Evolutionary conservation across 129 eudicot species (phyloP), one percentile per base, ranked within the genome.

Genomic region (Arctium lappa): DNA sequence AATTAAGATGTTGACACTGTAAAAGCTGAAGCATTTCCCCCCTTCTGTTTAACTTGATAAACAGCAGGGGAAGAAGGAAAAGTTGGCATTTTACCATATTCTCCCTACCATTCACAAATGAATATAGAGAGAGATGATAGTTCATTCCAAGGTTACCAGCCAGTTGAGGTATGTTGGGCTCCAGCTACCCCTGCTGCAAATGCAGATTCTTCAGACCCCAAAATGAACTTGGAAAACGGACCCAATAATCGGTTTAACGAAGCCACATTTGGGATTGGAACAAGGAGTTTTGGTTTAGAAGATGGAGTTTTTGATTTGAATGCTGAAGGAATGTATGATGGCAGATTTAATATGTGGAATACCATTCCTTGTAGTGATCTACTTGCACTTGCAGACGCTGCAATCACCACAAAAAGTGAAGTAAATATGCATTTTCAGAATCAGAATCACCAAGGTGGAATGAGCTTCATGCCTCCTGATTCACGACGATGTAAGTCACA

Each of bases 141-240:
- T 36, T 83, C 36, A 76, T 12, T 18, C 30, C 56, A 79, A 53
- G 81, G 81, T 16, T 73, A 37, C 40, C 40, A 48, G 69, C 83
- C 80, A 72, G 69, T 69, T 60, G 85, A 86, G 73, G 84, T 76
- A 60, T 80, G 84, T 50, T 93, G 93, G 95, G 48, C 79, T 79
- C 89, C 93, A 0, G 18, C 48, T 13, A 91, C 97, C 73, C 95
- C 97, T 39, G 86, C 83, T 22, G 27, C 83, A 31, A 91, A 82
- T 87, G 88, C 89, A 65, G 36, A 15, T n/a, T 30, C 71, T 12
- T 44, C 77, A 4, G 76, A 46, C 56, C 65, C 40, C 53, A 65
- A 77, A 31, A 85, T 75, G 86, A 91, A 80, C 83, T 79, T 87
- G n/a, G 30, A 44, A 60, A 72, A 81, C 12, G 76, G 70, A 76